phyloP scores from a whole-genome alignment of 352 stramenopile species.

The Pythium brassicae region DNA sequence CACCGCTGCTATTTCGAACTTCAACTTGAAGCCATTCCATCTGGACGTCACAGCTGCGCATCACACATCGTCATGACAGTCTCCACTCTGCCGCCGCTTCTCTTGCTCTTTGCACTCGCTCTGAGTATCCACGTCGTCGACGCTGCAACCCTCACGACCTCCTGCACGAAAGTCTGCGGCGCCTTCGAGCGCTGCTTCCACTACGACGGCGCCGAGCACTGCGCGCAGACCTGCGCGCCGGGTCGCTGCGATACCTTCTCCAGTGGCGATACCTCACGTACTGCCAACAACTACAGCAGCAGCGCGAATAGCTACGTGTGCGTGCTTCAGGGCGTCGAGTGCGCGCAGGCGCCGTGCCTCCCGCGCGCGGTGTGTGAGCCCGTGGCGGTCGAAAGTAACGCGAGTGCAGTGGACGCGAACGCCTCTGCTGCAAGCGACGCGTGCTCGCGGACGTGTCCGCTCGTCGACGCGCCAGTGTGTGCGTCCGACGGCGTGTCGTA shows the following conservation, averaged over 20 bases:
- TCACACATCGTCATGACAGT: no score
- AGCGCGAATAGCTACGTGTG: conserved; percentile 34
- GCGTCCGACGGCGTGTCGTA: conserved; percentile 43
- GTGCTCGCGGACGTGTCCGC: conserved; percentile 32
- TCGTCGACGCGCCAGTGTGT: conserved; percentile 37
- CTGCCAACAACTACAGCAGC: no score
- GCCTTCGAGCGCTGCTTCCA: conserved; percentile 41
- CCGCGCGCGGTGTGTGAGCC: conserved; percentile 42
- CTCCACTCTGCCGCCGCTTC: not conserved
- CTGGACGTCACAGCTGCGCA: no score
- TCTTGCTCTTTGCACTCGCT: not conserved
- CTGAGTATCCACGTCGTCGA: not conserved
- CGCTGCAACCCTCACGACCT: conserved; percentile 4
- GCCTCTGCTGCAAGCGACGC: not conserved
- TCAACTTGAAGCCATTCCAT: no score
- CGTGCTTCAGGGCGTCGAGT: conserved; percentile 33
- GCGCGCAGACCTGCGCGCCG: conserved; percentile 30
- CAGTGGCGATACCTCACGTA: no score
- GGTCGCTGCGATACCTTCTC: conserved; percentile 31
- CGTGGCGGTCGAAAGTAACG: not conserved
- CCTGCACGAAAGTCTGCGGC: conserved; percentile 19
- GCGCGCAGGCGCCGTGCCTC: conserved; percentile 33
- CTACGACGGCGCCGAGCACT: conserved; percentile 39
- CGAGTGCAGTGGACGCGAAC: not conserved
- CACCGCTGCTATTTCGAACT: no score